Evolutionary conservation across 345 rosid genomes (phyloP).

Genomic region (Salix brachista): DNA sequence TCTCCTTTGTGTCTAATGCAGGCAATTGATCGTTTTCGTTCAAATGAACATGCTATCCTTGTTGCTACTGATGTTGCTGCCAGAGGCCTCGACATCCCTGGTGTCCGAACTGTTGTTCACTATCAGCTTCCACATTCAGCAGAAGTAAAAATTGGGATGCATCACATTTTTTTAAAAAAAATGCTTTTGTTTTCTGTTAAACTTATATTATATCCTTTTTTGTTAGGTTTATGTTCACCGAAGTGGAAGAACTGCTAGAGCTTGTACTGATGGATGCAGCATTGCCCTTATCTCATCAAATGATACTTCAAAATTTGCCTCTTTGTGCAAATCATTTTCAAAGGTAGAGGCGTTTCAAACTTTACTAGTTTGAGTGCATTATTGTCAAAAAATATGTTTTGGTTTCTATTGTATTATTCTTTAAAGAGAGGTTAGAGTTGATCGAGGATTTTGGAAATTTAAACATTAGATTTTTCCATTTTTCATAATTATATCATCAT

Average conservation of each 20-base stretch:
- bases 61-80: slow-evolving; percentile 97
- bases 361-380: not conserved
- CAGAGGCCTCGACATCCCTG: slow-evolving; percentile 94
- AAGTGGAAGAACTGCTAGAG: slow-evolving; percentile 98
- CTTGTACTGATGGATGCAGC: slow-evolving; percentile 90
- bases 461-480: slow-evolving; percentile 2
- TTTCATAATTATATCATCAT: not conserved
- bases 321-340: slow-evolving; percentile 83
- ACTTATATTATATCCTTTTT: slow-evolving; percentile 1
- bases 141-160: slow-evolving; percentile 44
- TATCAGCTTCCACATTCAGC: slow-evolving; percentile 99
- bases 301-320: slow-evolving; percentile 75
- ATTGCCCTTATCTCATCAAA: slow-evolving; percentile 75
- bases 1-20: slow-evolving; percentile 22
- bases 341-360: slow-evolving; percentile 44
- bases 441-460: not conserved
- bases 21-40: slow-evolving; percentile 89
- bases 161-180: not conserved
- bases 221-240: slow-evolving; percentile 89
- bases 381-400: not conserved
- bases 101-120: slow-evolving; percentile 88
- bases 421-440: not conserved
- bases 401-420: not conserved
- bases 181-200: not conserved
- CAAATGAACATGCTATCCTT: slow-evolving; percentile 73